Evolutionary conservation across 805 yeast genomes (phyloP).

Genomic region (Kluyveromyces dobzhanskii): DNA sequence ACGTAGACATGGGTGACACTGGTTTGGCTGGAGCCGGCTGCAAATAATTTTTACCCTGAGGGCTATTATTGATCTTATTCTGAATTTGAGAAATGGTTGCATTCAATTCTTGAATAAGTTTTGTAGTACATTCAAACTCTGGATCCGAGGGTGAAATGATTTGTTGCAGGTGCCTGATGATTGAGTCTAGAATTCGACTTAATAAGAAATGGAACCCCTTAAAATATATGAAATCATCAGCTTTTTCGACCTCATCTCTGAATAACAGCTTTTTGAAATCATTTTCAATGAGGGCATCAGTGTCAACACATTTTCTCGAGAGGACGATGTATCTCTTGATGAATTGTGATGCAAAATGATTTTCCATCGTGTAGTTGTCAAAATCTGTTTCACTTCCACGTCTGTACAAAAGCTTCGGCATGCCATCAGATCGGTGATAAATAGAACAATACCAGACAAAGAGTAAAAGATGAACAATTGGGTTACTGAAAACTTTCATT

Average conservation of each 20-base stretch:
- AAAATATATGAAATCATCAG: slow-evolving; percentile 1
- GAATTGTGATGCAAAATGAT: slow-evolving; percentile 3
- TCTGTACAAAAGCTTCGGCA: slow-evolving; percentile 4
- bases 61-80: neutral
- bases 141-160: neutral
- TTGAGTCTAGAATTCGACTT: slow-evolving; percentile 1
- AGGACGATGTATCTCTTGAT: slow-evolving; percentile 3
- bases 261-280: slow-evolving; percentile 4
- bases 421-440: slow-evolving; percentile 5
- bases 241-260: neutral
- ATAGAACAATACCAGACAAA: slow-evolving; percentile 17
- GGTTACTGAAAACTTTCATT: slow-evolving; percentile 8
- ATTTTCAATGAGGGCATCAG: slow-evolving; percentile 2
- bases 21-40: neutral
- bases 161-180: neutral
- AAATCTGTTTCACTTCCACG: neutral
- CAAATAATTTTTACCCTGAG: neutral
- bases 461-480: slow-evolving; percentile 16
- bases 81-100: neutral
- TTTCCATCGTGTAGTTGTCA: slow-evolving; percentile 2
- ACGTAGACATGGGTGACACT: neutral
- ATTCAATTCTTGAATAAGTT: neutral
- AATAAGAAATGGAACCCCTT: slow-evolving; percentile 4
- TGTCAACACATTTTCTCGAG: slow-evolving; percentile 2
- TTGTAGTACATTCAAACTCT: neutral